Evolutionary conservation across 192 early-diverging fungal species (phyloP).

Genomic region (Entomortierella beljakovae): DNA sequence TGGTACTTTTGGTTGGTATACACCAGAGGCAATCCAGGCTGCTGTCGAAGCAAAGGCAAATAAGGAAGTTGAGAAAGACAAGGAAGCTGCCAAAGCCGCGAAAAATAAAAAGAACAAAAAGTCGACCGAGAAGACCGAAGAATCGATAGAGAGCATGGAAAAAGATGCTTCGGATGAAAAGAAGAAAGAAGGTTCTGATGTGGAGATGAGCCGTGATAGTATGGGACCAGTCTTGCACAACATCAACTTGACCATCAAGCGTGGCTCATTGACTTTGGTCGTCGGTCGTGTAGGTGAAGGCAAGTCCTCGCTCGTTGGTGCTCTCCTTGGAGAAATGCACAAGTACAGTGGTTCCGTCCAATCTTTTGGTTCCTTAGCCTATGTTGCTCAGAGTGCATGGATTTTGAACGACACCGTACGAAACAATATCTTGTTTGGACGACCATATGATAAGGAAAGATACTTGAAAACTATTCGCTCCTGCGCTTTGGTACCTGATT

Average conservation of each 20-base stretch:
- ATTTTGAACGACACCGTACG: conserved; percentile 93
- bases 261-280: conserved; percentile 58
- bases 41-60: conserved; percentile 21
- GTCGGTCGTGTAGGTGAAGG: conserved; percentile 66
- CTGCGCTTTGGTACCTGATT: conserved; percentile 86
- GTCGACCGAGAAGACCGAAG: not conserved
- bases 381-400: conserved; percentile 79
- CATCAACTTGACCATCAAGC: conserved; percentile 56
- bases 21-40: conserved; percentile 32
- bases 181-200: not conserved
- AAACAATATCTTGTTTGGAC: conserved; percentile 96
- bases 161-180: not conserved
- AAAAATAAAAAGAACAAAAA: conserved; percentile 5
- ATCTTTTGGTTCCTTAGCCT: conserved; percentile 38
- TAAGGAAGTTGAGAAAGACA: conserved; percentile 19
- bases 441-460: conserved; percentile 72
- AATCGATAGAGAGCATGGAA: not conserved
- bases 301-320: conserved; percentile 64
- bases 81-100: conserved; percentile 5
- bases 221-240: conserved; percentile 48
- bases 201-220: conserved; percentile 12
- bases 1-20: conserved; percentile 50
- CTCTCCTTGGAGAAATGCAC: conserved; percentile 66
- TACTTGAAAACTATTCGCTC: conserved; percentile 70
- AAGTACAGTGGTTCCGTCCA: conserved; percentile 34